Evolutionary conservation across 1,284 basidiomycete species (phyloP).

Genomic region (Melampsora occidentalis): DNA sequence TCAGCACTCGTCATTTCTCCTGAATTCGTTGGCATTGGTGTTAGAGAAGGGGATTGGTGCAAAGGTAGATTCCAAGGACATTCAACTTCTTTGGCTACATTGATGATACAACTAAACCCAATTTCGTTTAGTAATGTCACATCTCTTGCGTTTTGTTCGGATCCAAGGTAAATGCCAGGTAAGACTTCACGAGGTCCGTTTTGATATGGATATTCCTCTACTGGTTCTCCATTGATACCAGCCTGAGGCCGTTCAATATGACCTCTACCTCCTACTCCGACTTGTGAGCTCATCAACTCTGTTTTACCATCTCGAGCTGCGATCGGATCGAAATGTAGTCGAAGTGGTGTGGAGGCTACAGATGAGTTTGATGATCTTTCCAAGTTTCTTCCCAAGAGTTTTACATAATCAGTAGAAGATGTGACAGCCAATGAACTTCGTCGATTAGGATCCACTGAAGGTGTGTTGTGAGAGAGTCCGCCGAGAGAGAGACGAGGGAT

Average conservation of each 20-base stretch:
- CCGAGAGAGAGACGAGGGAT: conserved; percentile 31
- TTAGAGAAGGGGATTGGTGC: background rate
- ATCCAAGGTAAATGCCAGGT: conserved; percentile 85
- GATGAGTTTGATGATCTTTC: conserved; percentile 1
- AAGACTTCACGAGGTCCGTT: conserved; percentile 84
- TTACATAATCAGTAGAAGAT: conserved; percentile 13
- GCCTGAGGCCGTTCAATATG: conserved; percentile 33
- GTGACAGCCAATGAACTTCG: background rate
- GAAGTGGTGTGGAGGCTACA: conserved; percentile 13
- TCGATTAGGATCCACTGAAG: background rate
- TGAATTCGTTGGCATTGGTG: background rate
- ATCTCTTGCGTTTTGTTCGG: conserved; percentile 85
- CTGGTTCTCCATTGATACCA: conserved; percentile 6
- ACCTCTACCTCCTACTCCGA: conserved; percentile 34
- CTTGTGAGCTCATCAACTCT: conserved; percentile 42
- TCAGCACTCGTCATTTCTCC: background rate
- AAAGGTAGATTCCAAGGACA: conserved; percentile 60
- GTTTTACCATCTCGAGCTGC: conserved; percentile 18
- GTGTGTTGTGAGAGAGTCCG: background rate
- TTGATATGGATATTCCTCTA: conserved; percentile 63
- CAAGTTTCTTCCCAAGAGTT: conserved; percentile 24
- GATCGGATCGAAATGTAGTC: conserved; percentile 34
- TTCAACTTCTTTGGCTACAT: conserved; percentile 89
- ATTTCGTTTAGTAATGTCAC: conserved; percentile 68
- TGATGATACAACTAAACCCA: conserved; percentile 77